Base-by-base conservation (phyloP, 2,329 filamentous ascomycete genomes). In the Fusarium sarcochroum region DNA sequence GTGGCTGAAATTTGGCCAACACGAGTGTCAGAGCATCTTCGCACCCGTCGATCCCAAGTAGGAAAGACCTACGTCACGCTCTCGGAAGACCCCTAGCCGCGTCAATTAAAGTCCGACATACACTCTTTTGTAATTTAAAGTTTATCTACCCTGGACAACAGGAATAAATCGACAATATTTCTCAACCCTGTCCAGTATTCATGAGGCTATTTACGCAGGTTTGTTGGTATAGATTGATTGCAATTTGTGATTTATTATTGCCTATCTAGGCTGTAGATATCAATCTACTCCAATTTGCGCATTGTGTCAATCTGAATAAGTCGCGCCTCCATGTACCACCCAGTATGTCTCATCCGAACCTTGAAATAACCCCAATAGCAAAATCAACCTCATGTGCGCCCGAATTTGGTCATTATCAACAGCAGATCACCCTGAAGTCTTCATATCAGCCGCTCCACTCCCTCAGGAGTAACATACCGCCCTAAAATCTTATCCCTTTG, bases 31-130 rank as follows among this genome's bases (percentile, higher is more conserved):
- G 38, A 32, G 51, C 40, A 45, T 58, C 40, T 30, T 63, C 58
- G 21, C 63, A 59, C 58, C 60, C 14, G 45, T 21, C 18, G 20
- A 9, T 37, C 58, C 11, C 15, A 55, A 47, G 7, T 44, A 45
- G 66, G 61, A 54, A 66, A 37, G 6, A 58, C 32, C 34, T 69
- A 69, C 66, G 66, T 69, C 66, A 69, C 66, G 55, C 10, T 48
- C 45, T 35, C 40, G 37, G 63, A 53, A 58, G 53, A 54, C 60
- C 65, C 60, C 46, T 61, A 52, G 53, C 63, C 50, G 44, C 48
- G 40, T 68, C 45, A 63, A 64, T 41, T 42, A 57, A 58, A 21
- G 52, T 18, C 25, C 30, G 34, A 30, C 25, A 44, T 42, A 21
- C 23, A 40, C 21, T 47, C 35, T 30, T 30, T 51, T 7, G 11